Percentiles rank a stretch among this genome's conserved stretches.
Conservation (phyloP, 2,329 filamentous ascomycete genomes). For the Lecanicillium sp. region DNA sequence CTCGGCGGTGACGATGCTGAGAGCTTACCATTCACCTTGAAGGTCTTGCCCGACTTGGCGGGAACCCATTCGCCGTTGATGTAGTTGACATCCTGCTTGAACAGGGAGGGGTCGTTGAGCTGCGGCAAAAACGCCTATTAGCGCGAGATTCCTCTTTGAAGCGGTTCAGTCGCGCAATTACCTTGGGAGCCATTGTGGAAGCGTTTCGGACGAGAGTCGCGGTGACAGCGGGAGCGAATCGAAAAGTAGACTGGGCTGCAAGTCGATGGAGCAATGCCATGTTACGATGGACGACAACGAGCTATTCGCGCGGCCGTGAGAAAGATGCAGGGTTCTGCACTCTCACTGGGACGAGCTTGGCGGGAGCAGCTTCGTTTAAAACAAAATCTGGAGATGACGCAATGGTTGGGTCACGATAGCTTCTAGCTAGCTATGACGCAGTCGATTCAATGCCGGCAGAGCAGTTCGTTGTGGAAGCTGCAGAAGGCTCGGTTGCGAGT, state of each 20-base stretch:
- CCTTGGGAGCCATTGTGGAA: constrained; percentile 42
- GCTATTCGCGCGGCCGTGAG: constrained; percentile 2
- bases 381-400: not conserved
- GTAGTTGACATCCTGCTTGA: constrained; percentile 76
- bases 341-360: constrained; percentile 2
- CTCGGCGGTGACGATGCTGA: not conserved
- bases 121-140: constrained; percentile 26
- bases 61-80: constrained; percentile 90
- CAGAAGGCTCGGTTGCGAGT: no score
- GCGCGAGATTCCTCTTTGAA: not conserved
- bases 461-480: no score
- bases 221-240: constrained; percentile 21
- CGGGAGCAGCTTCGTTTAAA: not conserved
- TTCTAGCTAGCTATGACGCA: no score
- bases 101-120: constrained; percentile 72
- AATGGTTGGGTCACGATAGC: not conserved
- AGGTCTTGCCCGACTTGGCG: constrained; percentile 82
- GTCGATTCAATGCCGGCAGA: no score
- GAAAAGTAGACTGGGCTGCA: constrained; percentile 19
- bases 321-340: constrained; percentile 5
- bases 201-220: constrained; percentile 27
- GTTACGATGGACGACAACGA: not conserved
- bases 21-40: constrained; percentile 65
- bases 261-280: constrained; percentile 26
- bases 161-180: constrained; percentile 11